Evolutionary conservation across 352 stramenopile species (phyloP), one percentile per base, ranked within the genome.

Genomic region (Pilasporangium apinafurcum): DNA sequence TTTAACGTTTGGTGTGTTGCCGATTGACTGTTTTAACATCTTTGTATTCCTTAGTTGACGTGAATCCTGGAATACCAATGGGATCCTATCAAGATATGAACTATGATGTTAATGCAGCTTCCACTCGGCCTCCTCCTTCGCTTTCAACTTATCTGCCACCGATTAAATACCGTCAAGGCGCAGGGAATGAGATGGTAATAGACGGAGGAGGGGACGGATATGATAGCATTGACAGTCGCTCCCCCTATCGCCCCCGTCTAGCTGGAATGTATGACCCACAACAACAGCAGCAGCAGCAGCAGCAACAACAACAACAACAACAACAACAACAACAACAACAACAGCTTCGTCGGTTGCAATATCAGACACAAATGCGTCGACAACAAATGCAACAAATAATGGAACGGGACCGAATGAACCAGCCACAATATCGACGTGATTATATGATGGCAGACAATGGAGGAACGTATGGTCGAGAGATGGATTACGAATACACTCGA

Each of bases 241-340:
- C 16, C 17, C 8, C 22, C 13, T 17, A 6, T 16, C 14, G 49
- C 47, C 38, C 2, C 30, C 24, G 37, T 41, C 47, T 43, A 46
- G 29, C 59, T 42, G 12, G 59, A 65, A 27, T n/a, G n/a, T n/a
- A n/a, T n/a, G 56, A 55, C n/a, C 40, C 26, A 29, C 31, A 46
- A 14, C 52, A 20, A 17, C 31, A 50, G 14, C 44, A 59, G 14
- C 59, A 48, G 1, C 51, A 58, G 14, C 59, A 49, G 6, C 36
- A 35, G 2, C 16, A 51, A 7, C 46, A 50, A 4, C 37, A 49
- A 1, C 37, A 49, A 27, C 20, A 41, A 21, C 24, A 26, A 16
- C 29, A 38, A 22, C 41, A 51, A 6, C 53, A 71, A 22, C 49
- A 62, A 20, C 47, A 66, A 28, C 39, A 74, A 17, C 41, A 68